A percentile compares a stretch with the other conserved stretches of the same genome.
phyloP scores from a whole-genome alignment of 176 grass and related monocot genomes.

The Avena atlantica region DNA sequence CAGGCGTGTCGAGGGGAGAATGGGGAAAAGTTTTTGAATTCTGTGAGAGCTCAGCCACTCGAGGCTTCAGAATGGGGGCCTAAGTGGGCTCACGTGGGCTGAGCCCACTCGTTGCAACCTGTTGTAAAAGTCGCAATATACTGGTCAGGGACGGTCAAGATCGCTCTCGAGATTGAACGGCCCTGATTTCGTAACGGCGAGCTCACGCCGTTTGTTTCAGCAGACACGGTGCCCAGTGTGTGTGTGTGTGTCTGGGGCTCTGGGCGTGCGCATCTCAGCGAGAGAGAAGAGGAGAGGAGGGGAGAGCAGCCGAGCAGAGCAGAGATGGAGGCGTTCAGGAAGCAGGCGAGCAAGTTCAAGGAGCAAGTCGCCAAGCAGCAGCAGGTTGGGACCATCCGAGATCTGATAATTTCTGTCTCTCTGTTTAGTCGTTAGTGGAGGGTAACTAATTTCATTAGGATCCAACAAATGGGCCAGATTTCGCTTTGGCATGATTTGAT shows the following conservation, averaged over 20 bases:
- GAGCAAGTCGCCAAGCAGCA: conserved; percentile 98
- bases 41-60: not conserved
- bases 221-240: not conserved
- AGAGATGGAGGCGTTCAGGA: conserved; percentile 88
- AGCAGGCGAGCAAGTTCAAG: conserved; percentile 88
- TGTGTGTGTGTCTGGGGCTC: not conserved
- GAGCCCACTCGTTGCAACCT: not conserved
- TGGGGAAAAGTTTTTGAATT: conserved; percentile 38
- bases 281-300: not conserved
- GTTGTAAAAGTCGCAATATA: not conserved
- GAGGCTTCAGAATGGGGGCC: not conserved
- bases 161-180: no score
- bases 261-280: not conserved
- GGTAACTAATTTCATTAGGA: not conserved
- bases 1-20: not conserved
- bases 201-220: conserved; percentile 2
- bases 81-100: not conserved
- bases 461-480: conserved; percentile 21
- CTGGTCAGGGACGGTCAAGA: no score
- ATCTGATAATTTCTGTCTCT: conserved; percentile 17
- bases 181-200: not conserved
- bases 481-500: not conserved
- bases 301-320: not conserved
- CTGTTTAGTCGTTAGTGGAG: not conserved
- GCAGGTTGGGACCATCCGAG: conserved; percentile 57